phyloP scores from a whole-genome alignment of 139 green algal species.

The Monoraphidium neglectum region DNA sequence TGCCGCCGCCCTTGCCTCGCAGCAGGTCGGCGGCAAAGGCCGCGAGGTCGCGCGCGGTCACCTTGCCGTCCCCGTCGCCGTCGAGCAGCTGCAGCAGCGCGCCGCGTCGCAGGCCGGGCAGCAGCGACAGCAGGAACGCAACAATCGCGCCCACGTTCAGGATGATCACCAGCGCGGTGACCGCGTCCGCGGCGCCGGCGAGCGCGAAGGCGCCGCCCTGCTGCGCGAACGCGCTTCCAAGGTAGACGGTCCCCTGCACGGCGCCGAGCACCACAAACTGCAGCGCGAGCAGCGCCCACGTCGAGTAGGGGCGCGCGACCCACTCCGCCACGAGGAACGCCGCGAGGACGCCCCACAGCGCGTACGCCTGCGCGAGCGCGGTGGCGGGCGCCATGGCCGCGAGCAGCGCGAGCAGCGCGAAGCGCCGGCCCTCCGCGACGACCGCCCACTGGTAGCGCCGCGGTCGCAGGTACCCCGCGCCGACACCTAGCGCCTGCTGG shows the following conservation, averaged over 20 bases:
- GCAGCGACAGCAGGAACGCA: constrained; percentile 14
- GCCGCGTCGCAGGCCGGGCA: constrained; percentile 5
- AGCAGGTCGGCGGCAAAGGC: constrained; percentile 19
- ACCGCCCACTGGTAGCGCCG: constrained; percentile 25
- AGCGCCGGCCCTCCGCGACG: constrained; percentile 13
- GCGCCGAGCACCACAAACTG: constrained; percentile 21
- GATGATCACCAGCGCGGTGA: constrained; percentile 24
- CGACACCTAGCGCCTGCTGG: constrained; percentile 22
- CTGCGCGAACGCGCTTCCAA: constrained; percentile 29
- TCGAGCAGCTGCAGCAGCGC: constrained; percentile 10
- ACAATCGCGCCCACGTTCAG: background rate
- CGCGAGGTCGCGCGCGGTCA: constrained; percentile 3
- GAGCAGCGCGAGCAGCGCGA: constrained; percentile 9
- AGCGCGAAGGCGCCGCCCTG: constrained; percentile 4
- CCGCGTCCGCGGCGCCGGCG: background rate
- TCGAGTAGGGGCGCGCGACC: background rate
- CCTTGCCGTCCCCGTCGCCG: constrained; percentile 21
- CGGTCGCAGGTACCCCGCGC: constrained; percentile 6
- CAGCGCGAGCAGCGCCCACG: constrained; percentile 10
- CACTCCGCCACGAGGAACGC: constrained; percentile 24
- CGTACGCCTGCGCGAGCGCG: constrained; percentile 21
- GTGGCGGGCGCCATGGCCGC: background rate
- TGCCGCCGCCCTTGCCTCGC: background rate
- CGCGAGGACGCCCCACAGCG: constrained; percentile 27
- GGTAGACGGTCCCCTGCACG: constrained; percentile 20